A percentile compares a stretch with the other conserved stretches of the same genome.
phyloP scores from a whole-genome alignment of 768 basidiomycete species.

The Wakefieldia striispora region DNA sequence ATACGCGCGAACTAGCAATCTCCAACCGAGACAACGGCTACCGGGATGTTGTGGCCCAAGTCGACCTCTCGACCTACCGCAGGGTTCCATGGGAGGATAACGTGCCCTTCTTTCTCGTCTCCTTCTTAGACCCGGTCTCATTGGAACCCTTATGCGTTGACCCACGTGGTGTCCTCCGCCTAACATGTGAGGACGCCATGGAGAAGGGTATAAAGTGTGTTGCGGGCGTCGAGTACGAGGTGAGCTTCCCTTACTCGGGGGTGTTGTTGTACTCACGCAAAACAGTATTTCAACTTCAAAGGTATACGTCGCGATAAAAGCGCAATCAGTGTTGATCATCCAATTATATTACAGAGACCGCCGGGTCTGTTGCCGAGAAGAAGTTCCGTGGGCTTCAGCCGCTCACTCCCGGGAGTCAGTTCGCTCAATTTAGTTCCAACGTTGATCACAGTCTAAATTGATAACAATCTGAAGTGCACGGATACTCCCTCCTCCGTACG shows the following conservation, averaged over 20 bases:
- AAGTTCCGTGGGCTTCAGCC: constrained; percentile 71
- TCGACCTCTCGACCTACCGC: constrained; percentile 86
- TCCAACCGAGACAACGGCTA: constrained; percentile 94
- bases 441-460: constrained; percentile 1
- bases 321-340: background rate
- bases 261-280: constrained; percentile 5
- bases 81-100: constrained; percentile 90
- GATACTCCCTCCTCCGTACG: constrained; percentile 90
- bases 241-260: constrained; percentile 26
- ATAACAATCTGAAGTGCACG: constrained; percentile 69
- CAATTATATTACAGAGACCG: constrained; percentile 59
- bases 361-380: constrained; percentile 73
- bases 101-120: constrained; percentile 90
- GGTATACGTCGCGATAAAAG: constrained; percentile 40
- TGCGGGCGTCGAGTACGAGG: constrained; percentile 95
- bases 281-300: constrained; percentile 87
- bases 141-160: constrained; percentile 75
- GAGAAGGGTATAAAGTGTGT: constrained; percentile 58
- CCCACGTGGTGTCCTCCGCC: constrained; percentile 78
- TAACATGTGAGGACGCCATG: constrained; percentile 49
- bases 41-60: constrained; percentile 78
- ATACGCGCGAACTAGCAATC: constrained; percentile 81
- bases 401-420: constrained; percentile 90
- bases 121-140: constrained; percentile 87
- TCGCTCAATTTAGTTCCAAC: background rate